Evolutionary conservation across 2,329 filamentous ascomycete genomes (phyloP).

Genomic region (Nakataea oryzae): DNA sequence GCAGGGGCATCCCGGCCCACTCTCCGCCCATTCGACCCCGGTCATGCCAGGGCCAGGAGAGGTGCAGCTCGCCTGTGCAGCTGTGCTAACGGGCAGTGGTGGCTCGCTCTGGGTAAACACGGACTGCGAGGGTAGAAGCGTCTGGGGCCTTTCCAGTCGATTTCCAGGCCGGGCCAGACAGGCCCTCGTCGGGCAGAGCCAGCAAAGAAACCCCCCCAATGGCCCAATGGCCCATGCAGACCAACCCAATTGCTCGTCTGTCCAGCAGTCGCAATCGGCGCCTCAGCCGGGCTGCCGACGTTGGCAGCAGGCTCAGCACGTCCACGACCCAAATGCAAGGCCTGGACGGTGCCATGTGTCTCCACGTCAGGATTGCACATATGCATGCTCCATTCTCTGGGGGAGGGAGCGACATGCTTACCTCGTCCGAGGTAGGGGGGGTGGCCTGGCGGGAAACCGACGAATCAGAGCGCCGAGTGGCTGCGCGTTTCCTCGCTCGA

Average conservation of each 20-base stretch:
- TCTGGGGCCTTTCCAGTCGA: not conserved
- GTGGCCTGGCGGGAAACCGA: not conserved
- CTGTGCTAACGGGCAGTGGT: too few species aligned
- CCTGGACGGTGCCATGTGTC: slow-evolving; percentile 1
- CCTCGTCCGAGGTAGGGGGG: too few species aligned
- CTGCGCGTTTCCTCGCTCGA: not conserved
- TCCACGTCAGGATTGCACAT: not conserved
- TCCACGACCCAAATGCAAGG: not conserved
- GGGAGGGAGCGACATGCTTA: not conserved
- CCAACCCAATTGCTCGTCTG: too few species aligned
- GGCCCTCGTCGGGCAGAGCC: too few species aligned
- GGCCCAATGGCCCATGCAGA: too few species aligned
- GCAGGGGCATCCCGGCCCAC: not conserved
- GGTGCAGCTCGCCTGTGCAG: too few species aligned
- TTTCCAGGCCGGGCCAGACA: too few species aligned
- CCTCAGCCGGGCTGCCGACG: not conserved
- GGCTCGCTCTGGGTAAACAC: not conserved
- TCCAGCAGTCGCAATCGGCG: too few species aligned
- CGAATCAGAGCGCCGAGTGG: not conserved
- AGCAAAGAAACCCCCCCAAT: too few species aligned
- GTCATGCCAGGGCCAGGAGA: too few species aligned
- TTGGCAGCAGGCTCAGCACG: not conserved
- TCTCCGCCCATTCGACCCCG: not conserved
- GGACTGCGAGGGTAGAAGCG: not conserved
- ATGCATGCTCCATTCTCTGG: not conserved